Evolutionary conservation across 331 rosid genomes (phyloP), one percentile per base, ranked within the genome.

Genomic region (Cydonia oblonga): DNA sequence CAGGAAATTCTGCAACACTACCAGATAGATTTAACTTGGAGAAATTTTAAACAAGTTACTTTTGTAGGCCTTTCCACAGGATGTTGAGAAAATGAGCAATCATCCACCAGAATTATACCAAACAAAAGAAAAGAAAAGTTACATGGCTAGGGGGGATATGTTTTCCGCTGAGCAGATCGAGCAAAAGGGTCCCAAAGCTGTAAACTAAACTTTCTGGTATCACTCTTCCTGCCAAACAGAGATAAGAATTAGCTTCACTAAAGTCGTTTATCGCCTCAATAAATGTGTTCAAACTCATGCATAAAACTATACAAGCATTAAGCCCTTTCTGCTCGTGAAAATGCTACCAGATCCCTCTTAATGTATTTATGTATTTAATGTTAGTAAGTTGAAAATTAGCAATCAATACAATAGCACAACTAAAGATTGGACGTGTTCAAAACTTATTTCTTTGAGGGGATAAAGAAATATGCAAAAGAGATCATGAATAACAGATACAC

Each of bases 121-220:
- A n/a, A n/a, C n/a, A n/a, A n/a, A 52, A 22, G 38, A 53, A 74
- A 57, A 69, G 54, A 64, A 59, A 52, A 25, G 66, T 59, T 88
- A 92, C 97, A 83, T 89, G 97, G 81, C 96, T 90, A 0, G 96
- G 97, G 18, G 97, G 97, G 29, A 92, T 92, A 79, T 92, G 97
- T 80, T 92, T 92, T 79, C 97, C 97, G 71, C 97, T 90, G 74
- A 92, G 83, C 69, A 92, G 96, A 86, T 92, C 97, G 2, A 92
- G 96, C 87, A 90, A 75, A 23, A 92, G 86, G 69, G 97, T 92
- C 46, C 97, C 97, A 68, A 92, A 92, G 84, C 92, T 92, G 84
- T 87, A 90, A 63, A 92, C 81, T 69, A 92, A 93, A 82, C 97
- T 92, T 80, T 92, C 97, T 71, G 87, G 68, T 28, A 84, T 88